These are phyloP conservation scores for Alternaria sp. DNA, from an alignment of 2,329 filamentous ascomycete species.

Conservation along the genomic window DNA sequence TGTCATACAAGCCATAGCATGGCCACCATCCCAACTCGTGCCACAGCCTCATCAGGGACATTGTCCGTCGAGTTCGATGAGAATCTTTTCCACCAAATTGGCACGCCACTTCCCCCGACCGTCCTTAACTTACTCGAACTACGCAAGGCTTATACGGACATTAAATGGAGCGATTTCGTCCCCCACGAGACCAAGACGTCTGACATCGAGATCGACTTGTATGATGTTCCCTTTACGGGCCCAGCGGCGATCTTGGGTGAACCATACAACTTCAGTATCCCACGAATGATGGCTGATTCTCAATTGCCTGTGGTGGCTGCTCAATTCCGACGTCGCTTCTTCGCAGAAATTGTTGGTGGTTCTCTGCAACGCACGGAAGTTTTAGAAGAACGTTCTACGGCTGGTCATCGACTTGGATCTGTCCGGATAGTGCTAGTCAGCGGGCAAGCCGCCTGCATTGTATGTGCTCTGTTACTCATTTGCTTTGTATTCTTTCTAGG, in stretches of 20 bases:
- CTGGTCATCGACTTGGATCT: not conserved
- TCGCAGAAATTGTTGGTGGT: not conserved
- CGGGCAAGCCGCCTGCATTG: not conserved
- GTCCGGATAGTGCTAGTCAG: not conserved
- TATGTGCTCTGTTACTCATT: not conserved
- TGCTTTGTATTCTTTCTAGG: not conserved
- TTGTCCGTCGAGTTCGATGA: not conserved
- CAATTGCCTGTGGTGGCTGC: not conserved
- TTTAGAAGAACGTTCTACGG: not conserved
- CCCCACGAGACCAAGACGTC: not conserved
- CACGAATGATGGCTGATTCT: not conserved
- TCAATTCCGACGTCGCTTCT: not conserved
- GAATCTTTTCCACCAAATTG: not conserved
- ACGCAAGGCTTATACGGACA: not conserved
- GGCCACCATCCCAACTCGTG: not conserved
- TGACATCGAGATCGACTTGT: fast-evolving
- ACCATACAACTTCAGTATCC: not conserved
- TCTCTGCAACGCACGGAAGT: not conserved
- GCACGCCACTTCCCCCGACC: not conserved
- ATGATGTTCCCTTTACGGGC: not conserved
- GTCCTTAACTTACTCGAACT: not conserved
- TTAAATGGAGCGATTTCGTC: not conserved
- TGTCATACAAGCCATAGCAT: not conserved
- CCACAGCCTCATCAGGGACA: not conserved
- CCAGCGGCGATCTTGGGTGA: not conserved